A percentile compares a stretch with the other conserved stretches of the same genome.
Conservation (phyloP, 257 asterid species). For the Fraxinus pennsylvanica region DNA sequence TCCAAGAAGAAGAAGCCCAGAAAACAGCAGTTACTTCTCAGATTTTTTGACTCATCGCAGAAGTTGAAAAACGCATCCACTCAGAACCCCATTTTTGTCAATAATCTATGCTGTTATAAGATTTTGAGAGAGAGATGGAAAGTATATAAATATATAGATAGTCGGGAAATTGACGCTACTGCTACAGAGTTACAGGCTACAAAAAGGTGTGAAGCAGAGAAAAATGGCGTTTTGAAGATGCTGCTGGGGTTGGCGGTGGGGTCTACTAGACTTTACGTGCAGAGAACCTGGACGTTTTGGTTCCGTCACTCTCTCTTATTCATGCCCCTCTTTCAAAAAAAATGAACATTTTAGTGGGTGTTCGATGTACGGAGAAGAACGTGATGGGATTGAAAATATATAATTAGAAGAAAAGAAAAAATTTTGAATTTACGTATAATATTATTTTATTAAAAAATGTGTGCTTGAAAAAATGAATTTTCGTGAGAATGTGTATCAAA, state of each 20-base stretch:
- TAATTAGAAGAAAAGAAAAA: no score
- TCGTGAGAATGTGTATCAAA: no score
- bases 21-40: background rate
- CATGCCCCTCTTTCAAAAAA: background rate
- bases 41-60: background rate
- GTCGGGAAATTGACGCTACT: background rate
- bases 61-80: background rate
- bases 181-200: background rate
- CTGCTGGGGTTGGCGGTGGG: constrained; percentile 32
- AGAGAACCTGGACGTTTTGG: constrained; percentile 73
- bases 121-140: background rate
- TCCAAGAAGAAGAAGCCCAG: background rate
- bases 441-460: no score
- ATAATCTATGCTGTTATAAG: background rate
- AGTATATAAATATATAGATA: background rate
- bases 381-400: no score
- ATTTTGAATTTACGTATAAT: no score
- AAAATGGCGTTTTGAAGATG: constrained; percentile 3
- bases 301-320: background rate
- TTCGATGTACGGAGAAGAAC: no score
- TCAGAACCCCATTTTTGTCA: background rate
- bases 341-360: background rate
- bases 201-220: background rate
- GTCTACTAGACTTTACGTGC: constrained; percentile 50
- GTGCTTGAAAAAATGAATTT: no score